Percentiles rank a stretch among this genome's conserved stretches.
Evolutionary conservation across 768 basidiomycete genomes (phyloP).

Genomic region (Amanita brunnescens): DNA sequence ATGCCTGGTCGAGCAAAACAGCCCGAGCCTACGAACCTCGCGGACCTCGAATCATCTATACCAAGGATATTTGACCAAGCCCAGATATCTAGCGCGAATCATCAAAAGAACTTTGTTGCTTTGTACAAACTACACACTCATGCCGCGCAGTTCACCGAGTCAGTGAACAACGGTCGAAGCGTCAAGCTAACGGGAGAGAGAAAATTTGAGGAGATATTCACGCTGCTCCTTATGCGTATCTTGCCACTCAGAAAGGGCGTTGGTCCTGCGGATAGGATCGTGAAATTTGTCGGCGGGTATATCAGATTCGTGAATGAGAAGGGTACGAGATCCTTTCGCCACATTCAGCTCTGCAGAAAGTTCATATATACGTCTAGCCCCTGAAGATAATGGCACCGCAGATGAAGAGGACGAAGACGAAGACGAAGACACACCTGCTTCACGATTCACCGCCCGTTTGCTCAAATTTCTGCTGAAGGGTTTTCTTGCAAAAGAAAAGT

Average conservation of each 20-base stretch:
- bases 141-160: conserved; percentile 45
- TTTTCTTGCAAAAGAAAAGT: conserved; percentile 82
- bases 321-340: conserved; percentile 34
- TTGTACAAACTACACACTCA: conserved; percentile 72
- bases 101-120: conserved; percentile 82
- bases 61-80: conserved; percentile 75
- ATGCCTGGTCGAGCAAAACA: conserved; percentile 6
- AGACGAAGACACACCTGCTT: conserved; percentile 54
- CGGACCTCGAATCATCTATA: conserved; percentile 18
- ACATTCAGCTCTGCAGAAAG: not conserved
- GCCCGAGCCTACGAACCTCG: not conserved
- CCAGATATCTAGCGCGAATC: conserved; percentile 66
- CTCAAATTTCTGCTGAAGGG: conserved; percentile 66
- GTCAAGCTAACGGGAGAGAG: conserved; percentile 65
- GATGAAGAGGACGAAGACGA: conserved; percentile 34
- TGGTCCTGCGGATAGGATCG: conserved; percentile 59
- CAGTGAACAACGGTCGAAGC: conserved; percentile 35
- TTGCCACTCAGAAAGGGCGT: conserved; percentile 77
- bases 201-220: conserved; percentile 61
- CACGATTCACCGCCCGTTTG: conserved; percentile 59
- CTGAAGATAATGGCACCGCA: conserved; percentile 29
- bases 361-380: conserved; percentile 18
- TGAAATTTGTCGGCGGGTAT: conserved; percentile 81
- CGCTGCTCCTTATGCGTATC: conserved; percentile 48
- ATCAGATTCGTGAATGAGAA: conserved; percentile 68